phyloP scores from a whole-genome alignment of 768 basidiomycete species.

The Tulasnella sp. region DNA sequence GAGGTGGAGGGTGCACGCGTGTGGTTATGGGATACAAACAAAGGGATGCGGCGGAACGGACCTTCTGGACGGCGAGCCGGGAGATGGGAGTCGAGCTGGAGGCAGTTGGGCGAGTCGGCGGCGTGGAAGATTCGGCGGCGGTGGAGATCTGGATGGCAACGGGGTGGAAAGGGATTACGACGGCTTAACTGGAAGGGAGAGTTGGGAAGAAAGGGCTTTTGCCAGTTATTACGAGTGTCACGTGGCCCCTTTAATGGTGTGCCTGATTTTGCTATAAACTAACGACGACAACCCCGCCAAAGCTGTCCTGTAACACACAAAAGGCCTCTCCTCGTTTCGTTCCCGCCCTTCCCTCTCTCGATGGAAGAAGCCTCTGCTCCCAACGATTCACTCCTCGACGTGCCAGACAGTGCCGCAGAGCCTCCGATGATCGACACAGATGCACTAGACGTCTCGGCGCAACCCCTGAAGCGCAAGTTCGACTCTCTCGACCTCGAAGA shows the following conservation, averaged over 20 bases:
- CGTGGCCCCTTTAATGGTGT: not conserved
- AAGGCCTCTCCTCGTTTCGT: not conserved
- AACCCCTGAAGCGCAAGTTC: conserved; percentile 14
- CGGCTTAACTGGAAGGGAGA: not conserved
- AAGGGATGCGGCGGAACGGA: conserved; percentile 70
- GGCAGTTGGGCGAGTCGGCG: conserved; percentile 52
- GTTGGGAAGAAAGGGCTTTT: not conserved
- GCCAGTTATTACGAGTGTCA: conserved; percentile 3
- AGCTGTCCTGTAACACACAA: conserved; percentile 5
- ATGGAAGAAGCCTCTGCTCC: conserved; percentile 1
- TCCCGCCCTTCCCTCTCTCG: not conserved
- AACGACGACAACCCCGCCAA: conserved; percentile 7
- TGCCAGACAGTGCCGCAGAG: conserved; percentile 3
- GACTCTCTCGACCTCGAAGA: conserved; percentile 15
- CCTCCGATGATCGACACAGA: not conserved
- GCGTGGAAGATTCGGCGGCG: conserved; percentile 55
- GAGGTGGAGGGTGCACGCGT: conserved; percentile 25
- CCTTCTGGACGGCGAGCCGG: conserved; percentile 61
- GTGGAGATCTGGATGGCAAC: conserved; percentile 65
- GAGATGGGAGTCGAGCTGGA: conserved; percentile 55
- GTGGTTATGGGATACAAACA: conserved; percentile 83
- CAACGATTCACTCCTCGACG: not conserved
- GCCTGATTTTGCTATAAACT: conserved; percentile 15
- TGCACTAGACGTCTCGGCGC: not conserved
- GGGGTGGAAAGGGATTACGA: conserved; percentile 36